Base-by-base conservation (phyloP, 1,284 basidiomycete genomes). In the Naganishia sp. region DNA sequence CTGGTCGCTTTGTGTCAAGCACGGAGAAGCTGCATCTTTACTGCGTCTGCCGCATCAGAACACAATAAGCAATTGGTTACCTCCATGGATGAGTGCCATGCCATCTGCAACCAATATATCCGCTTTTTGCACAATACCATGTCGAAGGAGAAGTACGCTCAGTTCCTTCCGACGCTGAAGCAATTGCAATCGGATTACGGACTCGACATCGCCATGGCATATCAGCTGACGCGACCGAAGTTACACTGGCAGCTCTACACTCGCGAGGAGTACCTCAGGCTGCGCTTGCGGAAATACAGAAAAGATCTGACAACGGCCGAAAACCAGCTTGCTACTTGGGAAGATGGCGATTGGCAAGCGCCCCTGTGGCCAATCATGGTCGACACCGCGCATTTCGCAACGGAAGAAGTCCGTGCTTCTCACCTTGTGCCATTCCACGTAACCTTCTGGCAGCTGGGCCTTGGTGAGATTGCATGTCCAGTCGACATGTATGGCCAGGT, bases 391-490 rank as follows among this genome's bases (percentile, higher is more conserved):
- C 51, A 42, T 17, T 66, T 62, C 35, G 41, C 60, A 46, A 43
- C 67, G 6, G 52, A 52, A 17, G 65, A 66, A 23, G 46, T 62
- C 15, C 57, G 47, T 25, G 35, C 43, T 15, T 47, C 46, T n/a
- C 31, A 52, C 39, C 57, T 60, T 13, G 65, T 66, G n/a, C 89
- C 87, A 1, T 97, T 97, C 80, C 94, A 93, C 72, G 81, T 91
- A 49, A 92, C 92, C 0, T 98, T 96, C 80, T 97, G 94, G 94
- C 92, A 95, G 76, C 78, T 97, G 63, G 89, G 90, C 0, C 88
- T 89, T 31, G 90, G 92, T 71, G 94, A 98, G 76, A 84, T 98
- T 50, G 81, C 85, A 0, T 88, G 90, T 32, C 92, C 82, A 11
- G 68, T 75, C 35, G 73, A 76, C 15, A 72, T 79, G 21, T 84